A percentile compares a stretch with the other conserved stretches of the same genome.
phyloP scores from a whole-genome alignment of 352 stramenopile genomes.

The Phytophthora pluvialis region DNA sequence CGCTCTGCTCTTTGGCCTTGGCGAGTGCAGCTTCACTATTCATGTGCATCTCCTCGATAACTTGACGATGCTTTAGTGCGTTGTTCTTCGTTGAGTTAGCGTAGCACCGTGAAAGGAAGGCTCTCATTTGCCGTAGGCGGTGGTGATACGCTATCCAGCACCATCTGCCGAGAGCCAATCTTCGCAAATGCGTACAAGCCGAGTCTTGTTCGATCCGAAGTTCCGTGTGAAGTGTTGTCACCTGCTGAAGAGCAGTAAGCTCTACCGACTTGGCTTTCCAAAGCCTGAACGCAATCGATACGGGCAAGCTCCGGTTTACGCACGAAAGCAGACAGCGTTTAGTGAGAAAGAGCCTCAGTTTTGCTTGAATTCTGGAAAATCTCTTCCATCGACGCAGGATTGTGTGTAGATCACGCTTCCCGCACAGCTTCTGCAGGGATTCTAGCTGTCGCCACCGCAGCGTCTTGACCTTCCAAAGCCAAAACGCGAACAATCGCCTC shows the following conservation, averaged over 20 bases:
- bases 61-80: conserved; percentile 8
- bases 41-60: conserved; percentile 22
- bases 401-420: background rate
- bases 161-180: conserved; percentile 44
- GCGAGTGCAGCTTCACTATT: conserved; percentile 19
- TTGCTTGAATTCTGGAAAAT: conserved; percentile 21
- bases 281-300: conserved; percentile 28
- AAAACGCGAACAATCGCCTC: conserved; percentile 26
- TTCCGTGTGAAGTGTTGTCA: conserved; percentile 14
- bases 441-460: conserved; percentile 21
- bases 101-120: conserved; percentile 44
- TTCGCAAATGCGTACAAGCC: conserved; percentile 20
- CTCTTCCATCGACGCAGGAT: conserved; percentile 25
- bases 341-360: conserved; percentile 27
- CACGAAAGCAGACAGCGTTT: conserved; percentile 29
- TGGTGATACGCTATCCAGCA: conserved; percentile 59
- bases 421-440: conserved; percentile 15
- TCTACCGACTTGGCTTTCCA: conserved; percentile 28
- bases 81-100: conserved; percentile 15
- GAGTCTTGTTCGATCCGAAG: conserved; percentile 25
- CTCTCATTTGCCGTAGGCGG: conserved; percentile 37
- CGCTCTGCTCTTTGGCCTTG: conserved; percentile 15
- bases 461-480: conserved; percentile 36
- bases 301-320: conserved; percentile 2
- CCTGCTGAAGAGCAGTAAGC: conserved; percentile 18